Conservation (phyloP, 208 protist species). For the Novymonas esmeraldas region DNA sequence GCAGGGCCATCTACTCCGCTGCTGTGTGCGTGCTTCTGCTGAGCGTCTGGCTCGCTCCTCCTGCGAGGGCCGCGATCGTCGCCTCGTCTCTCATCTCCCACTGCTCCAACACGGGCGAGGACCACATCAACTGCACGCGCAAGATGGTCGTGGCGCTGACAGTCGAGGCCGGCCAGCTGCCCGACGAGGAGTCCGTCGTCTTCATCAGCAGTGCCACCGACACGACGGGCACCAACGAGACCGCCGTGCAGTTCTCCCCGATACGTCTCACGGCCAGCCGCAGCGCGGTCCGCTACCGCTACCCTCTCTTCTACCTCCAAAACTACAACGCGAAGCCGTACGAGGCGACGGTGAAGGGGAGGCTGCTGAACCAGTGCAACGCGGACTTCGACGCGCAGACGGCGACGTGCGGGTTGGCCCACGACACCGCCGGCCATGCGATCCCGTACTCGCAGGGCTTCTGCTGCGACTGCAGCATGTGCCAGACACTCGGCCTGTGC, state of each 20-base stretch:
- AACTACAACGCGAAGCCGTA: slow-evolving; percentile 89
- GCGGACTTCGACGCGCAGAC: slow-evolving; percentile 39
- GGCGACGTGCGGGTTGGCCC: slow-evolving; percentile 78
- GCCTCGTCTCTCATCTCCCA: slow-evolving; percentile 73
- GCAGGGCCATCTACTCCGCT: background rate
- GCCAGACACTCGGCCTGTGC: slow-evolving; percentile 70
- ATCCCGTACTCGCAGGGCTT: slow-evolving; percentile 88
- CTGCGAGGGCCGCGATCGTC: slow-evolving; percentile 41
- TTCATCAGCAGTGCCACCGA: slow-evolving; percentile 60
- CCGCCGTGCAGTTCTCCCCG: slow-evolving; percentile 54
- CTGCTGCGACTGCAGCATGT: slow-evolving; percentile 83
- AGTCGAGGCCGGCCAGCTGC: slow-evolving; percentile 61
- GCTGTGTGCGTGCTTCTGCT: background rate
- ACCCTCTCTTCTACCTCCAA: slow-evolving; percentile 82
- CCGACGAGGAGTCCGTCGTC: slow-evolving; percentile 66
- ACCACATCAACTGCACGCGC: slow-evolving; percentile 55
- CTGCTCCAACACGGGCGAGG: slow-evolving; percentile 55
- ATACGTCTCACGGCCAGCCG: slow-evolving; percentile 68
- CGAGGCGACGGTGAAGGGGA: slow-evolving; percentile 59
- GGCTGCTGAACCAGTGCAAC: slow-evolving; percentile 60
- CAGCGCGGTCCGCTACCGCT: slow-evolving; percentile 69
- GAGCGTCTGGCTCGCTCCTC: background rate
- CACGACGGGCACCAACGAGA: slow-evolving; percentile 32
- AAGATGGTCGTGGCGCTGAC: slow-evolving; percentile 85
- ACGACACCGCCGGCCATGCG: slow-evolving; percentile 32